phyloP scores from a whole-genome alignment of 306 rosid genomes.

The Senna tora region DNA sequence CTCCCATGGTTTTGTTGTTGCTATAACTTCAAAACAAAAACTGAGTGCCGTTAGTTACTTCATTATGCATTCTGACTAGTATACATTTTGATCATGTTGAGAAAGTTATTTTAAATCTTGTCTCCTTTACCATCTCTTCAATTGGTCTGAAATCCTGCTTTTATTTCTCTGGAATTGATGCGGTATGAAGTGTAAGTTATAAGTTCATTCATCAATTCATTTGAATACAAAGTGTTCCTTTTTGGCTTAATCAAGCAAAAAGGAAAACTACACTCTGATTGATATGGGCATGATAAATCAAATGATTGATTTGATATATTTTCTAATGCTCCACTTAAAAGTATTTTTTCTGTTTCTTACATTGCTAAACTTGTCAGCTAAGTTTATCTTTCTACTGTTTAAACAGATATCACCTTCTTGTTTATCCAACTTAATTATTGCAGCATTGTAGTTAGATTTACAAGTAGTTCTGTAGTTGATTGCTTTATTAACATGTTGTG shows the following conservation, averaged over 20 bases:
- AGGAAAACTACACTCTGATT: not conserved
- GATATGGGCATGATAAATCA: not conserved
- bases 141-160: conserved; percentile 10
- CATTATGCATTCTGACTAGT: conserved; percentile 14
- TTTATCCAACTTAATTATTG: conserved; percentile 30
- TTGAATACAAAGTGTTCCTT: conserved; percentile 11
- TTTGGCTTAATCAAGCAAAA: conserved; percentile 11
- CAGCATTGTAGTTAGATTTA: conserved; percentile 12
- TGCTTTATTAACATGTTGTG: not conserved
- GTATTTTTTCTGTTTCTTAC: not conserved
- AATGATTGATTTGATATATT: conserved; percentile 30
- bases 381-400: conserved; percentile 28
- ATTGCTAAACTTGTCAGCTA: conserved; percentile 13
- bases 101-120: conserved; percentile 20
- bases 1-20: not conserved
- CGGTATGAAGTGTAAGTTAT: conserved; percentile 8
- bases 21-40: too few species aligned
- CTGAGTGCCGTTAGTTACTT: too few species aligned
- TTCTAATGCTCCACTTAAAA: not conserved
- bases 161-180: conserved; percentile 10
- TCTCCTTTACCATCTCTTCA: conserved; percentile 8
- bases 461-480: conserved; percentile 4
- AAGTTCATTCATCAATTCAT: conserved; percentile 11
- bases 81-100: conserved; percentile 22
- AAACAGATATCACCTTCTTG: not conserved